Base-by-base conservation (phyloP, 768 basidiomycete species). In the Collybia sp. region DNA sequence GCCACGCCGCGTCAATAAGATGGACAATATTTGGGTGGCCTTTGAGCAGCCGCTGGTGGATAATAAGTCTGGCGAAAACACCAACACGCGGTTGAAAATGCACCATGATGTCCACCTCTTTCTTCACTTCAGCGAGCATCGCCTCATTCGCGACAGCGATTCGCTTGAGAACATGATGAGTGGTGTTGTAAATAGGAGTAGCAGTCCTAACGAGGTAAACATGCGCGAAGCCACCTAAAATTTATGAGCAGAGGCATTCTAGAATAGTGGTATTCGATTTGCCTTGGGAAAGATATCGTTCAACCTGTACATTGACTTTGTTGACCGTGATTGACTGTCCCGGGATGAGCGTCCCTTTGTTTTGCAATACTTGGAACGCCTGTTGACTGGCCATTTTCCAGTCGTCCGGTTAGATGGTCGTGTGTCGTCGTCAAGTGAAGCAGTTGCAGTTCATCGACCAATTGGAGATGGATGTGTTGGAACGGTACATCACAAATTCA, bases 21-120 rank as follows among this genome's bases (percentile, higher is more conserved):
- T 96, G 83, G 45, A 96, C 92, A 53, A 99, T 90, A 62, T 96
- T 93, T 2, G 93, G 89, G 61, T 96, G 94, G 17, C 92, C 89
- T 67, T 88, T 85, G 48, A 98, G 73, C 44, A 92, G 72, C 68
- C 92, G 83, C 93, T 95, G 67, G 49, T 49, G 58, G 56, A 53
- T 20, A 63, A 46, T 49, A 54, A 67, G 56, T 66, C 63, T 51
- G 47, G 52, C 48, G 59, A 43, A 36, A 39, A 37, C 17, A 37
- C 38, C 35, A 16, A 39, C 38, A 42, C 49, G 32, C 47, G 42
- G 34, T 36, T 13, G 31, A 45, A 31, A 15, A 58, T 77, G 57
- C 58, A 97, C 96, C 96, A 99, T 99, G 53, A 98, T 90, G 58
- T 98, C 93, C 38, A 99, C 96, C 66, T 99, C 96, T 68, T 88